Base-by-base conservation (phyloP, 2,329 filamentous ascomycete genomes). In the Fusarium globosum region DNA sequence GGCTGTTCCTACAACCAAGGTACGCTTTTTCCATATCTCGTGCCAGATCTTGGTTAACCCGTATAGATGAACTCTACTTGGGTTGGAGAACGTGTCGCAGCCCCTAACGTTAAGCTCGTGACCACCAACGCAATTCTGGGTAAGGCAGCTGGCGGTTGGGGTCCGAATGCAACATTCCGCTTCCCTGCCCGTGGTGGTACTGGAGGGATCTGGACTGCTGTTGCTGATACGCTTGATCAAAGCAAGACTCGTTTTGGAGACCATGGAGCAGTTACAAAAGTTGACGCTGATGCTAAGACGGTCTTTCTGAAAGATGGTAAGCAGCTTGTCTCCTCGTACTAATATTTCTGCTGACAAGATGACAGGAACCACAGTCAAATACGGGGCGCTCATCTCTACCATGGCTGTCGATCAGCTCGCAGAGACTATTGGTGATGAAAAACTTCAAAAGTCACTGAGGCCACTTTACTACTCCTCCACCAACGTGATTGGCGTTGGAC, bases 31-130 rank as follows among this genome's bases (percentile, higher is more conserved):
- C 20, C 4, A 30, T 58, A 13, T 12, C 18, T 14, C 7, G 4
- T 30, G 2, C 18, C 2, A n/a, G 4, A n/a, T 45, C 11, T 7
- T 35, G 4, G 11, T 15, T 33, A n/a, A 12, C 11, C n/a, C 52
- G 35, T 61, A 23, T 76, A 97, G 95, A 99, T 99, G 96, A 96
- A 98, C 93, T 97, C 94, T 84, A 88, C 92, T 83, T 99, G 96
- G 96, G 93, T 98, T 72, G 96, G 96, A 79, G 96, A 99, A 91
- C 96, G 96, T 88, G 96, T 99, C 55, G 96, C 96, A 65, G 95
- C 96, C 55, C 96, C 96, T 74, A 94, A 99, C 82, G 89, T 98
- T 87, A 99, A 99, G 91, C 90, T 88, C 39, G 93, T 97, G 77
- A 95, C 94, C 78, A 93, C 91, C 86, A 99, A 99, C 84, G 93